Evolutionary conservation across 78 protist genomes (phyloP).

Genomic region (Chrysochromulina parva): DNA sequence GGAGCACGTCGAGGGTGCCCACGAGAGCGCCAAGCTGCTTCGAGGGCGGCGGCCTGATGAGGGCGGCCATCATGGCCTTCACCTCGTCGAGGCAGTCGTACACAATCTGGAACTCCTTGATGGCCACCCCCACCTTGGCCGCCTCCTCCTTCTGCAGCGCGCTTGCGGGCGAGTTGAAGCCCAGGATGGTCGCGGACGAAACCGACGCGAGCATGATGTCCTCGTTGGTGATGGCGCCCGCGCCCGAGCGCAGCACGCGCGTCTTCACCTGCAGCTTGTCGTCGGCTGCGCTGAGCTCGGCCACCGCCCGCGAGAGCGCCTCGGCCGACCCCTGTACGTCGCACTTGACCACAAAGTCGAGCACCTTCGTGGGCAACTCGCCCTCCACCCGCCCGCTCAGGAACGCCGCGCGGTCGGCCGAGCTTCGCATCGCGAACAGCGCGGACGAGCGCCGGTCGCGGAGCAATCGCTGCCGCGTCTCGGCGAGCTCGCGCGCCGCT

Average conservation of each 20-base stretch:
- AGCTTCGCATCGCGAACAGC: background rate
- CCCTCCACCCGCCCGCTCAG: background rate
- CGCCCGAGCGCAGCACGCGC: conserved; percentile 28
- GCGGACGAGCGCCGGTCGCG: background rate
- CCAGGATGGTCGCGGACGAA: background rate
- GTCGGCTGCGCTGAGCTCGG: background rate
- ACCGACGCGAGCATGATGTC: conserved; percentile 9
- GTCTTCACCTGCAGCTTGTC: background rate
- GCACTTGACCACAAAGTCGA: background rate
- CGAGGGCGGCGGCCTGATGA: background rate
- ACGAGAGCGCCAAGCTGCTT: background rate
- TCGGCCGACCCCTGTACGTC: conserved; percentile 33
- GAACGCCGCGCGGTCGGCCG: background rate
- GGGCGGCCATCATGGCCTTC: background rate
- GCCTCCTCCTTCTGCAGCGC: background rate
- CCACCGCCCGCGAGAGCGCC: background rate
- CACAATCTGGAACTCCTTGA: background rate
- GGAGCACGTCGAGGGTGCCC: background rate
- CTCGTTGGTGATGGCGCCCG: background rate
- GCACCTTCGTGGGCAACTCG: background rate
- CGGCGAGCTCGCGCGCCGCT: background rate
- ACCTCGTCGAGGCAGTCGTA: conserved; percentile 19
- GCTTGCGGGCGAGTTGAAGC: background rate
- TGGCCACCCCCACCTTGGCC: background rate
- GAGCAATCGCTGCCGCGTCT: background rate